Evolutionary conservation across 2,329 filamentous ascomycete genomes (phyloP).

Genomic region (Calonectria pteridis): DNA sequence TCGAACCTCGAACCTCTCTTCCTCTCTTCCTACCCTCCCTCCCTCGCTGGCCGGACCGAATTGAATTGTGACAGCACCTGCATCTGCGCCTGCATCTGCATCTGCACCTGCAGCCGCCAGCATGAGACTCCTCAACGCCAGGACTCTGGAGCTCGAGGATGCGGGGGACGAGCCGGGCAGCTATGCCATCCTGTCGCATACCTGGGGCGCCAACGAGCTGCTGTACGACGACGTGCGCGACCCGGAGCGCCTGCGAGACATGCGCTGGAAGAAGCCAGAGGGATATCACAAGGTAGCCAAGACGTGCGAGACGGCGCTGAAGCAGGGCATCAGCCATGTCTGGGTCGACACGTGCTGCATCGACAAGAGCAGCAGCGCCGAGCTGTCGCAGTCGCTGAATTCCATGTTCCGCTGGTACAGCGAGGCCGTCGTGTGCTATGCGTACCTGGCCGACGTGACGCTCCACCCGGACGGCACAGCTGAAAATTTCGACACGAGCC

Average conservation of each 20-base stretch:
- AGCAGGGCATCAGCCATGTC: constrained; percentile 38
- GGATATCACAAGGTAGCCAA: constrained; percentile 40
- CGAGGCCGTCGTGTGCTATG: constrained; percentile 38
- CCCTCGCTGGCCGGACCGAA: background rate
- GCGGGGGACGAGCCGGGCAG: constrained; percentile 31
- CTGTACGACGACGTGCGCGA: constrained; percentile 39
- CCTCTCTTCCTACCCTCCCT: background rate
- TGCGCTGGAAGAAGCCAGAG: constrained; percentile 34
- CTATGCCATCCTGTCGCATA: constrained; percentile 45
- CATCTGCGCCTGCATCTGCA: background rate
- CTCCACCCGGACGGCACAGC: constrained; percentile 25
- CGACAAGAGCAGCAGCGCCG: constrained; percentile 43
- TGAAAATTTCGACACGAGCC: constrained; percentile 37
- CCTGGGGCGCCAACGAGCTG: constrained; percentile 43
- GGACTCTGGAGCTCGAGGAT: constrained; percentile 41
- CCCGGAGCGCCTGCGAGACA: constrained; percentile 34
- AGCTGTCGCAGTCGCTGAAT: constrained; percentile 43
- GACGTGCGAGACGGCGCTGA: constrained; percentile 39
- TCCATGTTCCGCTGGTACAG: constrained; percentile 45
- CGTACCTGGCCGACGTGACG: constrained; percentile 41
- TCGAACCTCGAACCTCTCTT: constrained; percentile 2
- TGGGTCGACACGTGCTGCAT: constrained; percentile 47
- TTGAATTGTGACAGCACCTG: constrained; percentile 21
- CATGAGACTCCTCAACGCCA: constrained; percentile 46
- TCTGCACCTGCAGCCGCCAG: background rate